Conservation (phyloP, 306 rosid species). For the Glycine soja region DNA sequence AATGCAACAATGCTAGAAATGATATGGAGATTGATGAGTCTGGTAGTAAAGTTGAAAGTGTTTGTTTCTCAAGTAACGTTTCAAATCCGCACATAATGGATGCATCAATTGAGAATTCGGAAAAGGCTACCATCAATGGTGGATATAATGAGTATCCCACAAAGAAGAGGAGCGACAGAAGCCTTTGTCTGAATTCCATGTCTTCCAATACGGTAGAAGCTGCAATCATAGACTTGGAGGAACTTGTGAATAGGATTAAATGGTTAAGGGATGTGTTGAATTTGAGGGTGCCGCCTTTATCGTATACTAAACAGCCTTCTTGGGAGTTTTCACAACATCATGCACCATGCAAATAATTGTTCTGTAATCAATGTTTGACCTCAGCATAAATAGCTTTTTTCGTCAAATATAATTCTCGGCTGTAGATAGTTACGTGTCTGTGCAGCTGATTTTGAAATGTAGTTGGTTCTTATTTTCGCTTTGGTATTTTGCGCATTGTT, state of each 20-base stretch:
- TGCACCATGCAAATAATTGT: conserved; percentile 46
- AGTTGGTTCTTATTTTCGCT: too few species aligned
- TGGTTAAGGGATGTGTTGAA: conserved; percentile 69
- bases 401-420: neutral
- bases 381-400: neutral
- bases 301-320: conserved; percentile 45
- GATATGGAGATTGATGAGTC: conserved; percentile 34
- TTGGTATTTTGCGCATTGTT: too few species aligned
- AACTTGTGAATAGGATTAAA: conserved; percentile 69
- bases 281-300: conserved; percentile 56
- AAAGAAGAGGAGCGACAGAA: conserved; percentile 52
- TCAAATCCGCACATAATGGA: conserved; percentile 38
- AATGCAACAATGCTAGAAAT: conserved; percentile 12
- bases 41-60: conserved; percentile 40
- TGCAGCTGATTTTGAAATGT: too few species aligned
- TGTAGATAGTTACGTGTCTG: conserved; percentile 1
- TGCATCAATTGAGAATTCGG: too few species aligned
- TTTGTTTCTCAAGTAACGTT: conserved; percentile 42
- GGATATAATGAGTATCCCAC: conserved; percentile 42
- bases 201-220: conserved; percentile 62
- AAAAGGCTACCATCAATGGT: too few species aligned
- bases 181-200: conserved; percentile 55
- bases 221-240: conserved; percentile 81
- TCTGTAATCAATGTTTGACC: conserved; percentile 21
- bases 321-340: conserved; percentile 67